Conservation (phyloP, 768 basidiomycete genomes). For the Termitomyces sp. region DNA sequence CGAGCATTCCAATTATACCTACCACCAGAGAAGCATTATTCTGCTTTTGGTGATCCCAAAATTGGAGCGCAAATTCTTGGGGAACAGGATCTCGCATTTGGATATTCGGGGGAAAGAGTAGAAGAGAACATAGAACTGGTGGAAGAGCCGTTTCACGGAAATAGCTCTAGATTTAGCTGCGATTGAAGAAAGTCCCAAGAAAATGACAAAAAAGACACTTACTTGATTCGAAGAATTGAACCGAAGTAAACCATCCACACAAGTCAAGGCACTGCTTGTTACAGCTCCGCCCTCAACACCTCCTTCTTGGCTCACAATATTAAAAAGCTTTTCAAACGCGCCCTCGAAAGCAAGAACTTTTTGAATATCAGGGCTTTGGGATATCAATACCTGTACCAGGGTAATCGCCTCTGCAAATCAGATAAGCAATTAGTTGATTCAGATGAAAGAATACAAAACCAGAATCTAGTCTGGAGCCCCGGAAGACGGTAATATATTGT, state of each 20-base stretch:
- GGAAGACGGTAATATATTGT: not conserved
- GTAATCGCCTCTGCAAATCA: constrained; percentile 67
- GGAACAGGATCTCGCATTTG: constrained; percentile 57
- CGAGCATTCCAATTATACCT: constrained; percentile 81
- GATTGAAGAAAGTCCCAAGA: not conserved
- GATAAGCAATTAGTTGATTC: not conserved
- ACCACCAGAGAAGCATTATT: constrained; percentile 77
- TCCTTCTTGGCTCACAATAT: constrained; percentile 81
- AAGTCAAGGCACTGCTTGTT: constrained; percentile 80
- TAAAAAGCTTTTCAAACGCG: constrained; percentile 93
- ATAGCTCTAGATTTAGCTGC: constrained; percentile 67
- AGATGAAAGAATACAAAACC: not conserved
- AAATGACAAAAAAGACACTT: constrained; percentile 13
- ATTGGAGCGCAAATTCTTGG: constrained; percentile 91
- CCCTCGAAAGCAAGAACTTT: constrained; percentile 97
- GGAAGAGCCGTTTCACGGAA: constrained; percentile 86
- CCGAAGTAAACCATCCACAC: constrained; percentile 81
- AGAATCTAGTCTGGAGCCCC: not conserved
- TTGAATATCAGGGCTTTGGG: constrained; percentile 90
- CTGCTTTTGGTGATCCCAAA: constrained; percentile 93
- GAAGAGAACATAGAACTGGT: constrained; percentile 59
- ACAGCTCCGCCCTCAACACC: constrained; percentile 90
- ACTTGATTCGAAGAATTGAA: constrained; percentile 97
- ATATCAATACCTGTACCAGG: constrained; percentile 76
- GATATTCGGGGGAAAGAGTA: constrained; percentile 67